Base-by-base conservation (phyloP, 1,284 basidiomycete genomes). In the Ganoderma sinense region DNA sequence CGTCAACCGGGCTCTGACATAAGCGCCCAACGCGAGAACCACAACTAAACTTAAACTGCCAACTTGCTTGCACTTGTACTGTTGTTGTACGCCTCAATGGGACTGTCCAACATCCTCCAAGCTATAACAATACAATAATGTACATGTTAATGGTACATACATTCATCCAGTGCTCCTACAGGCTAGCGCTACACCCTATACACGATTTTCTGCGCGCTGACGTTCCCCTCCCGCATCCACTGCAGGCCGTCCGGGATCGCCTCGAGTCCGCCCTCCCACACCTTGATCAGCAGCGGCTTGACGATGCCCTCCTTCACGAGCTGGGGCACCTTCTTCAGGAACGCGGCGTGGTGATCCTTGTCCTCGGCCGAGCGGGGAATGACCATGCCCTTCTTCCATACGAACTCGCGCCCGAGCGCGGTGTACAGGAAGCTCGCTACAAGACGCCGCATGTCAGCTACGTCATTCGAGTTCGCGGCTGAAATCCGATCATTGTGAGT, bases 141-240 rank as follows among this genome's bases (percentile, higher is more conserved):
- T 51, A 51, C 48, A 51, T 26, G 48, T 5, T 14, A 51, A 4
- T 26, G 23, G 23, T 51, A 26, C 48, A 36, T 26, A 14, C 48
- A 26, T 26, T 26, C 0, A 26, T 51, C 5, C 48, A 23, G 33
- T 33, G 33, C 36, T 10, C 6, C 36, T 7, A 10, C 36, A 8
- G 33, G 33, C 6, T 36, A 7, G 36, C 10, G n/a, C 61, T 60
- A 71, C 18, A 74, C 36, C 18, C 66, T 41, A 62, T 75, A 76
- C 1, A 79, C 78, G 26, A 79, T 72, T 71, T 79, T 79, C 68
- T 77, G 75, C 3, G 70, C 78, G 63, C 77, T 76, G 56, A 74
- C 70, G 62, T 75, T 77, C 11, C 77, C 78, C 65, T 77, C 73
- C 5, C 69, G 65, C 75, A 76, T 74, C 62, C 74, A 77, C 64